These are phyloP conservation scores for Geotrichum histeridarum DNA, from an alignment of 1,139 yeast genomes.

Conservation along the genomic window DNA sequence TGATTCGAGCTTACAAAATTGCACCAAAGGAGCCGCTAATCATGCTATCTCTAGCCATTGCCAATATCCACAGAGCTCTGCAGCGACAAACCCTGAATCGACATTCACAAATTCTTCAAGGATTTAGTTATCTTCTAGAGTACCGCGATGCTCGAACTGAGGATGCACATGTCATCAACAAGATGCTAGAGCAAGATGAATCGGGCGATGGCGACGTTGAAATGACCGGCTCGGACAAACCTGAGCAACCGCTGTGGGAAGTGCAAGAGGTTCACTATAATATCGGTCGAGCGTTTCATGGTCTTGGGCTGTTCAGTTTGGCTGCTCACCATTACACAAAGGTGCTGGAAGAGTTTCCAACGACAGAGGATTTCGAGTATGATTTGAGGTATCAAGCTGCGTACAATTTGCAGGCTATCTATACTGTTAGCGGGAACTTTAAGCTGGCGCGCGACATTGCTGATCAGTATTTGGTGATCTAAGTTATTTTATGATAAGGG, in stretches of 20 bases:
- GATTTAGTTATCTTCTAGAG: conserved; percentile 69
- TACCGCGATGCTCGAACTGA: conserved; percentile 50
- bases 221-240: conserved; percentile 27
- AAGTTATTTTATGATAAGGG: too few species aligned
- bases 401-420: conserved; percentile 71
- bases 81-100: conserved; percentile 83
- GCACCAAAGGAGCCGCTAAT: conserved; percentile 71
- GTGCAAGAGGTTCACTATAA: conserved; percentile 78
- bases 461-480: conserved; percentile 51
- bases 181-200: conserved; percentile 1
- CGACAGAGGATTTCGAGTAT: conserved; percentile 40
- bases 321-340: conserved; percentile 70
- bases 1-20: conserved; percentile 46
- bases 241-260: conserved; percentile 45
- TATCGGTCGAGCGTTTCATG: conserved; percentile 78
- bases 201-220: conserved; percentile 23
- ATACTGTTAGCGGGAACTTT: conserved; percentile 69
- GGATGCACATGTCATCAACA: conserved; percentile 7
- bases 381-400: conserved; percentile 76
- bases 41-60: conserved; percentile 65
- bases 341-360: conserved; percentile 44
- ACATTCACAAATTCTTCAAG: conserved; percentile 82
- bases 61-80: conserved; percentile 87
- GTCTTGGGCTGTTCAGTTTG: conserved; percentile 65
- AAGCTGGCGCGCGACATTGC: conserved; percentile 57